Evolutionary conservation across 1,139 yeast species (phyloP).

Genomic region (Trichomonascaceae sp.): DNA sequence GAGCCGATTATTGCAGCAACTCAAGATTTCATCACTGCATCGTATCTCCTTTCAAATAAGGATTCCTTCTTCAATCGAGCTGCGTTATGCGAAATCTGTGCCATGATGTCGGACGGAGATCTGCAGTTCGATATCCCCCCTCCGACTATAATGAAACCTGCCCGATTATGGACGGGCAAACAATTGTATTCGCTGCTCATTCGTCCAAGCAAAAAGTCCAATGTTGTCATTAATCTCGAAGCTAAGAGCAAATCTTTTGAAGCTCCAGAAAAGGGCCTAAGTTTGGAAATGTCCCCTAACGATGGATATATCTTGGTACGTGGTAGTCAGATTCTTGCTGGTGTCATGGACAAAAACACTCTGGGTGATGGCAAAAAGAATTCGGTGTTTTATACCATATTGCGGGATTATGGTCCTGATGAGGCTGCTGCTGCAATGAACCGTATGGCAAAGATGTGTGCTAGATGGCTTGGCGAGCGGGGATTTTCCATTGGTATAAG

Average conservation of each 20-base stretch:
- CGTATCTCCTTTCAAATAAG: conserved; percentile 85
- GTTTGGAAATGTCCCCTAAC: conserved; percentile 94
- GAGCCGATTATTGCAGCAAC: conserved; percentile 99
- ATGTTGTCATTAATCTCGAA: conserved; percentile 83
- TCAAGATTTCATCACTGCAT: conserved; percentile 97
- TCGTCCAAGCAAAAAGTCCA: conserved; percentile 68
- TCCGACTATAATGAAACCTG: conserved; percentile 88
- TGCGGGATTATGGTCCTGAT: conserved; percentile 91
- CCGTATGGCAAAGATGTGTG: conserved; percentile 96
- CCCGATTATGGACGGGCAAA: conserved; percentile 92
- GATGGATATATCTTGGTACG: conserved; percentile 91
- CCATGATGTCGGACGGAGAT: conserved; percentile 95
- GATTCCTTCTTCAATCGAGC: conserved; percentile 91
- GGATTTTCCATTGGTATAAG: conserved; percentile 97
- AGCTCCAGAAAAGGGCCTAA: conserved; percentile 62
- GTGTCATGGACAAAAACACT: conserved; percentile 95
- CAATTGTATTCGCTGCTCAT: conserved; percentile 87
- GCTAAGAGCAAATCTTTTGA: conserved; percentile 87
- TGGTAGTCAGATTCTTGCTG: conserved; percentile 83
- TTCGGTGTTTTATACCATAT: conserved; percentile 89
- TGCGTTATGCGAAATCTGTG: conserved; percentile 68
- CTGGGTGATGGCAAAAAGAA: conserved; percentile 98
- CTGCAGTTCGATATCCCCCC: conserved; percentile 90
- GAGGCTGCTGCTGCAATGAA: conserved; percentile 97
- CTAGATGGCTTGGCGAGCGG: conserved; percentile 86